Conservation (phyloP, 2,329 filamentous ascomycete genomes). For the Aspergillus pseudoglaucus region DNA sequence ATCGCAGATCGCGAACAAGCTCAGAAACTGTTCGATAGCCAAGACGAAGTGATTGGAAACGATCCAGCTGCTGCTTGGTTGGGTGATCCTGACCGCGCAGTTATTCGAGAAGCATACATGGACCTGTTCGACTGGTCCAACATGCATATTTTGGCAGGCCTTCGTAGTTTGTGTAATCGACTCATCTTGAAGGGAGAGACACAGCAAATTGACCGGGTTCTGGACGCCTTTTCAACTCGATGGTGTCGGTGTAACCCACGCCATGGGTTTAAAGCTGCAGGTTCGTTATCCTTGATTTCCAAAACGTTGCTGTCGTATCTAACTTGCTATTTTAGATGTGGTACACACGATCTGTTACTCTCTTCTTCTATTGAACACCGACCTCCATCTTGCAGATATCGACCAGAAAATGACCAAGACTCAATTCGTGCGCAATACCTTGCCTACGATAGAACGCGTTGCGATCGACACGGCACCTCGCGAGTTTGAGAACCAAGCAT, state of each 20-base stretch:
- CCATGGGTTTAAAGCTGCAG: conserved; percentile 84
- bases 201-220: conserved; percentile 90
- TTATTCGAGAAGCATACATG: conserved; percentile 74
- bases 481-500: conserved; percentile 47
- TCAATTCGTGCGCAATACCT: conserved; percentile 94
- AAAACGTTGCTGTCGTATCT: conserved; percentile 9
- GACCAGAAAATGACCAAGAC: conserved; percentile 91
- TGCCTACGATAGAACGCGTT: conserved; percentile 77
- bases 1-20: conserved; percentile 72
- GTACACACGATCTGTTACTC: conserved; percentile 98
- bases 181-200: conserved; percentile 84
- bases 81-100: conserved; percentile 54
- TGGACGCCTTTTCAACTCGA: conserved; percentile 78
- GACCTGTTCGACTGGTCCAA: conserved; percentile 80
- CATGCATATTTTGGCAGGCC: conserved; percentile 68
- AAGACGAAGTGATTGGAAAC: conserved; percentile 70
- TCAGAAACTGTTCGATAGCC: conserved; percentile 72
- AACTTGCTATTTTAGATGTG: conserved; percentile 57
- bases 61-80: conserved; percentile 81
- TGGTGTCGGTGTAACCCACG: conserved; percentile 93
- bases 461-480: conserved; percentile 66
- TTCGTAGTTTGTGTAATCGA: conserved; percentile 74
- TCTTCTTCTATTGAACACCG: conserved; percentile 88
- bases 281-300: conserved; percentile 44
- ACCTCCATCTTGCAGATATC: conserved; percentile 90